Percentiles rank a stretch among this genome's conserved stretches.
These are phyloP conservation scores for Leccinum pachyderme DNA, from an alignment of 1,284 basidiomycete species.

Conservation along the genomic window DNA sequence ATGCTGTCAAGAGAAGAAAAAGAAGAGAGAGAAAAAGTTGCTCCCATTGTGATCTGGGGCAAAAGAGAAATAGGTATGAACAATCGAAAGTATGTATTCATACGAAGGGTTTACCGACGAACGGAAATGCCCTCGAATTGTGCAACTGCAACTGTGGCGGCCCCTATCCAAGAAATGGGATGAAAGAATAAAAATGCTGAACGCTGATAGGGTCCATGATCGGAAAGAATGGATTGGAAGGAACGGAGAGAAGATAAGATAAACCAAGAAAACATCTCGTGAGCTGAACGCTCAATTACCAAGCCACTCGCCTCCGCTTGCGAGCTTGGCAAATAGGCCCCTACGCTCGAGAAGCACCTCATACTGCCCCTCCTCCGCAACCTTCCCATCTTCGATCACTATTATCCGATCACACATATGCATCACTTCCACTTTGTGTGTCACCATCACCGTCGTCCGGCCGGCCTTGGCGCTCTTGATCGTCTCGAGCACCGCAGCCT, in stretches of 20 bases:
- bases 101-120: slow-evolving; percentile 7
- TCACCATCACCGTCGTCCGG: slow-evolving; percentile 87
- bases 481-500: slow-evolving; percentile 77
- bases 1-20: neutral
- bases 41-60: neutral
- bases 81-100: slow-evolving; percentile 15
- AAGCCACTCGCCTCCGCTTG: slow-evolving; percentile 85
- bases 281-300: slow-evolving; percentile 35
- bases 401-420: slow-evolving; percentile 87
- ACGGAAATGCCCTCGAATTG: neutral
- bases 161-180: neutral
- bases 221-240: neutral
- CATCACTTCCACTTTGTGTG: slow-evolving; percentile 93
- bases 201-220: neutral
- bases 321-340: slow-evolving; percentile 81
- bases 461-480: slow-evolving; percentile 62
- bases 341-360: slow-evolving; percentile 65
- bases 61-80: slow-evolving; percentile 12
- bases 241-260: neutral
- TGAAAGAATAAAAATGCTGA: neutral
- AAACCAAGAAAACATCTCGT: neutral
- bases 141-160: neutral
- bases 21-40: neutral
- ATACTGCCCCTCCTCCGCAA: slow-evolving; percentile 81
- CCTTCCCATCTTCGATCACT: slow-evolving; percentile 73